These are phyloP conservation scores for Colletotrichum phormii DNA, from an alignment of 2,329 filamentous ascomycete species.

Conservation along the genomic window DNA sequence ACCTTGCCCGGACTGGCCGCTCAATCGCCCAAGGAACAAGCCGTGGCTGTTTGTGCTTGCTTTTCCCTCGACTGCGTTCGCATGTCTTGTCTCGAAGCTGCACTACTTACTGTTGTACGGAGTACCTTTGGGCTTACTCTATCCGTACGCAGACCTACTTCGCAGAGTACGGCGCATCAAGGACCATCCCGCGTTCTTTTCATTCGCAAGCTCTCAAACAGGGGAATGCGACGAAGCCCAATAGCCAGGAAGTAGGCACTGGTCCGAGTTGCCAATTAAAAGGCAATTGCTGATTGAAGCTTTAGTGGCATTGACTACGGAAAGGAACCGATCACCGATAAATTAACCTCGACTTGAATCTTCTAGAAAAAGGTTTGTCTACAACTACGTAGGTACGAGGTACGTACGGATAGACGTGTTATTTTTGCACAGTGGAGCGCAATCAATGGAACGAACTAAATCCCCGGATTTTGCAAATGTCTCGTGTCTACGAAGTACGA, in stretches of 20 bases:
- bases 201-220: background rate
- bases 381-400: background rate
- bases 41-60: conserved; percentile 11
- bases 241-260: background rate
- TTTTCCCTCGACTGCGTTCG: conserved; percentile 4
- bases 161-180: background rate
- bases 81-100: background rate
- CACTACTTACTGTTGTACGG: too few species aligned
- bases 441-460: conserved; percentile 32
- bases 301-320: background rate
- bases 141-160: too few species aligned
- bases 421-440: background rate
- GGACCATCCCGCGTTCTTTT: background rate
- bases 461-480: background rate
- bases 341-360: background rate
- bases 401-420: background rate
- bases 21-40: background rate
- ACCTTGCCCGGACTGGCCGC: background rate
- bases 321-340: background rate
- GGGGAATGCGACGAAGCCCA: background rate
- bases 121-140: background rate
- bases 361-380: background rate
- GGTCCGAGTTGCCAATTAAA: background rate
- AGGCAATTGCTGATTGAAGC: background rate
- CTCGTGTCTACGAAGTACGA: background rate